Conservation (phyloP, 441 rosid species). For the Eruca vesicaria region DNA sequence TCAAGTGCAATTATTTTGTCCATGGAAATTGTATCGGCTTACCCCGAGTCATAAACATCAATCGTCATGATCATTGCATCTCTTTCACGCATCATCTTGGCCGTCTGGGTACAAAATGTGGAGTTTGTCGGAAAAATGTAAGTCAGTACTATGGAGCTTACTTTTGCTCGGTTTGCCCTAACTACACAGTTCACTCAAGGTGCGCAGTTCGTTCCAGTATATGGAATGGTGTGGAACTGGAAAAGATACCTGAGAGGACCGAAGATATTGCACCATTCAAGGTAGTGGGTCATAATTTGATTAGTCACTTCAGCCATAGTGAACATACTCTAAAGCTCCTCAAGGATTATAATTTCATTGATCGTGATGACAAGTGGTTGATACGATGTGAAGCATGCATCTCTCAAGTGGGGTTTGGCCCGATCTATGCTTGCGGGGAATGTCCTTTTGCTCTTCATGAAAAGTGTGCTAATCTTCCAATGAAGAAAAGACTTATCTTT, state of each 20-base stretch:
- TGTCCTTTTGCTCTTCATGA: conserved; percentile 25
- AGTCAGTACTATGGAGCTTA: neutral
- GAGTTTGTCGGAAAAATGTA: neutral
- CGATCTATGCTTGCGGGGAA: neutral
- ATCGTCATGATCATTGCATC: conserved; percentile 19
- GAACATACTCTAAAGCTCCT: neutral
- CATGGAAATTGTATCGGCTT: neutral
- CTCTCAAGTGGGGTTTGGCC: neutral
- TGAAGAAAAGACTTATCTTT: neutral
- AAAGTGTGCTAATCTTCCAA: conserved; percentile 26
- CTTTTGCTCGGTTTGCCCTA: neutral
- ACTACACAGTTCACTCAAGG: neutral
- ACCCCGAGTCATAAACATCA: neutral
- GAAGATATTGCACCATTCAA: neutral
- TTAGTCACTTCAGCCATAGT: neutral
- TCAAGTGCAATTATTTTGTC: neutral
- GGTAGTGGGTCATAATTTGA: neutral
- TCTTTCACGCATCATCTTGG: neutral
- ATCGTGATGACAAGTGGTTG: neutral
- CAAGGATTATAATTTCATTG: neutral
- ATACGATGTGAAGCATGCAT: neutral
- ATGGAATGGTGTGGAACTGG: neutral
- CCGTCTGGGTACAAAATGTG: neutral
- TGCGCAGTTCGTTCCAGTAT: neutral
- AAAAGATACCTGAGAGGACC: neutral